These are phyloP conservation scores for Atkinsonella hypoxylon DNA, from an alignment of 2,329 filamentous ascomycete genomes.

Conservation along the genomic window DNA sequence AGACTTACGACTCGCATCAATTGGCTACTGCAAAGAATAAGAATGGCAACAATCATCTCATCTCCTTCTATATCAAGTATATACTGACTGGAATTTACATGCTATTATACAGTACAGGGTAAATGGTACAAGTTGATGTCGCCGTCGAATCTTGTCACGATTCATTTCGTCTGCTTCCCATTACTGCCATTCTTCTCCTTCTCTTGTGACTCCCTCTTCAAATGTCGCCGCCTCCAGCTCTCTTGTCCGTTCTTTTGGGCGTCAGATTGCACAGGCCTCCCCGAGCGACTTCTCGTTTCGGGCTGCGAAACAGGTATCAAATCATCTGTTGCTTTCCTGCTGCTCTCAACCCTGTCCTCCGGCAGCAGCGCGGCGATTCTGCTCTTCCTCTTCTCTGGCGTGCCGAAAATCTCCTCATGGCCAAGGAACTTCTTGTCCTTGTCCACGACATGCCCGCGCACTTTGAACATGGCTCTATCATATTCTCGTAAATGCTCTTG, in stretches of 20 bases:
- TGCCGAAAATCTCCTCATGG: slow-evolving; percentile 18
- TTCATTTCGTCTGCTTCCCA: not conserved
- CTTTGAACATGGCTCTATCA: slow-evolving; percentile 14
- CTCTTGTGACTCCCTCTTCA: not conserved
- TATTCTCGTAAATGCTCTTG: slow-evolving; percentile 16
- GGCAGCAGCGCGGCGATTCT: slow-evolving; percentile 3
- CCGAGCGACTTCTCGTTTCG: not conserved
- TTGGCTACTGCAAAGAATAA: no score
- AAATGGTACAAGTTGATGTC: not conserved
- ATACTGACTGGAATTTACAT: not conserved
- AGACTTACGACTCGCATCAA: no score
- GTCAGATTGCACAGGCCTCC: not conserved
- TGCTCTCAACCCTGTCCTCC: not conserved
- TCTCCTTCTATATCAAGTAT: not conserved
- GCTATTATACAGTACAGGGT: not conserved
- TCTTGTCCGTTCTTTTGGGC: not conserved
- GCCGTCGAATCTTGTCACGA: not conserved
- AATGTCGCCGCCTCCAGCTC: not conserved
- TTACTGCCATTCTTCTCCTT: not conserved
- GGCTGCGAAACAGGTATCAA: not conserved
- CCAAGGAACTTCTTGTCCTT: slow-evolving; percentile 18
- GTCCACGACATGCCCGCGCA: slow-evolving; percentile 16
- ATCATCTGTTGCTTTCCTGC: not conserved
- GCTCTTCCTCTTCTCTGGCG: slow-evolving; percentile 10
- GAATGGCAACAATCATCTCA: not conserved